Conservation (phyloP, 1,139 yeast genomes). For the Blastobotrys aristatus region DNA sequence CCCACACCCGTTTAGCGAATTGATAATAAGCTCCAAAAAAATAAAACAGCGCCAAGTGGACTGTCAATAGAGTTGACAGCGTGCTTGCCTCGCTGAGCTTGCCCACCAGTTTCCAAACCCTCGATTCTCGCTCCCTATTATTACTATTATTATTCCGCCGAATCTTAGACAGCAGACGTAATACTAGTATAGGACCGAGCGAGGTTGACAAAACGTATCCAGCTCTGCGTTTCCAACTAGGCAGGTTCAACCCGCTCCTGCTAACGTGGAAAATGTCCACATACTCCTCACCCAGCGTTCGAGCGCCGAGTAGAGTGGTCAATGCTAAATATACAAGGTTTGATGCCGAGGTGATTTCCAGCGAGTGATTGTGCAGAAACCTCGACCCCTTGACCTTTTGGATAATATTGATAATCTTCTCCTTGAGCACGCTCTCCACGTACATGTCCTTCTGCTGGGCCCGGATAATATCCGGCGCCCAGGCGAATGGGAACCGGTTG, state of each 20-base stretch:
- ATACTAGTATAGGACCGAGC: slow-evolving; percentile 21
- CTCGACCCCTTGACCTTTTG: slow-evolving; percentile 60
- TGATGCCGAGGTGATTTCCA: slow-evolving; percentile 55
- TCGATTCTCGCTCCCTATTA: background rate
- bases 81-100: slow-evolving; percentile 15
- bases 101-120: background rate
- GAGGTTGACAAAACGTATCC: slow-evolving; percentile 32
- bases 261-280: slow-evolving; percentile 77
- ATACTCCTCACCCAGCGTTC: slow-evolving; percentile 92
- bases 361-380: slow-evolving; percentile 58
- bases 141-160: slow-evolving; percentile 6
- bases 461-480: slow-evolving; percentile 42
- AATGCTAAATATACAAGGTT: slow-evolving; percentile 58
- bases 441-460: slow-evolving; percentile 87
- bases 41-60: slow-evolving; percentile 79
- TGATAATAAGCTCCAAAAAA: slow-evolving; percentile 77
- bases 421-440: slow-evolving; percentile 52
- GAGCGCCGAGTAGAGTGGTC: slow-evolving; percentile 69
- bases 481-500: slow-evolving; percentile 26
- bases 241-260: slow-evolving; percentile 22
- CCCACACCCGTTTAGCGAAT: slow-evolving; percentile 68
- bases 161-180: slow-evolving; percentile 14
- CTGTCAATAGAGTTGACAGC: slow-evolving; percentile 34
- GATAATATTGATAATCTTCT: slow-evolving; percentile 53
- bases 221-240: slow-evolving; percentile 26